Evolutionary conservation across 31 red algal species (phyloP), one percentile per base, ranked within the genome.

Genomic region (Odonthalia washingtoniensis): DNA sequence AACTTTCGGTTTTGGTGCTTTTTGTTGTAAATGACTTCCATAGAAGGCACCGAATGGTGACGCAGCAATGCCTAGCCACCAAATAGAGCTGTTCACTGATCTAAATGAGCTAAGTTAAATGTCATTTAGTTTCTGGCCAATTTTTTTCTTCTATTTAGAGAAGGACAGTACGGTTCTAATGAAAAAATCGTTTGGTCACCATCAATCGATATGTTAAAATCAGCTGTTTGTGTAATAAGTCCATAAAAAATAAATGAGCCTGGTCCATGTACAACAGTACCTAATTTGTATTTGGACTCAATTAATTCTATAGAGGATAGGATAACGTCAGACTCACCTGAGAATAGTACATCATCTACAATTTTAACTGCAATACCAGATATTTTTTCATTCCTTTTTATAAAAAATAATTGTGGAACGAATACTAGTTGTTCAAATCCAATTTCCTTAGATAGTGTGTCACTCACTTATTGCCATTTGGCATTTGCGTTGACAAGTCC

Each of bases 311-410:
- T 26, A 31, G 14, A 17, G 24, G 16, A 14, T 34, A 26, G 18
- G 31, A 72, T 34, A 26, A 31, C 68, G 31, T 16, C 68, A 72
- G 28, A 26, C 31, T 72, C 68, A 14, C 28, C 68, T 34, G 68
- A 12, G 28, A 72, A 72, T 14, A 72, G 68, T 72, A 72, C 18
- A 72, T 72, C 31, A 72, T 72, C 68, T 26, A 72, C 68, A 26
- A 26, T 31, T 34, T 72, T 31, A 24, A 61, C 14, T 17, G 52
- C 52, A 61, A 61, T 14, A 14, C 52, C 14, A 24, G 14, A 17
- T 61, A 61, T 14, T 17, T 61, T 61, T 17, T 24, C 52, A 61
- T 61, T 61, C 16, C 14, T 17, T 17, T 17, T 61, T 37, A 26
- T 34, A 36, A 37, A 75, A 40, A 75, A 75, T 9, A 40, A 3